Percentiles rank a stretch among this genome's conserved stretches.
Conservation (phyloP, 1,139 yeast genomes). For the Kluyveromyces sp. region DNA sequence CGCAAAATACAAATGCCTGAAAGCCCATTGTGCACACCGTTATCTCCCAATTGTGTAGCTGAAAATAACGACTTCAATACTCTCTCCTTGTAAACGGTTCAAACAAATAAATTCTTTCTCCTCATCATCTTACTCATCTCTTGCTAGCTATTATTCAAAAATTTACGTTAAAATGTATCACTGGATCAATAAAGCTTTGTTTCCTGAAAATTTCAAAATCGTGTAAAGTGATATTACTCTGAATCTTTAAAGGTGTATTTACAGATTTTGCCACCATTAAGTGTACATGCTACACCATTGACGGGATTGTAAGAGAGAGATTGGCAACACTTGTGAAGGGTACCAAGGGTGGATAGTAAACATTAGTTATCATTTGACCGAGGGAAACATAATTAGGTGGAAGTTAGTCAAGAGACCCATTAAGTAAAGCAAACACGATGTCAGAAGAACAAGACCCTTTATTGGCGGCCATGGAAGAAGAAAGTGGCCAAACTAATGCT, state of each 20-base stretch:
- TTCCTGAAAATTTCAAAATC: background rate
- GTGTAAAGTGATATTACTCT: background rate
- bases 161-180: too few relatives aligned
- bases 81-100: too few relatives aligned
- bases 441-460: slow-evolving; percentile 68
- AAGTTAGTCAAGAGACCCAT: background rate
- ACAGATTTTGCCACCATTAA: slow-evolving; percentile 1
- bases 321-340: too few relatives aligned
- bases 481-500: slow-evolving; percentile 17
- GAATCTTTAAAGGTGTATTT: background rate
- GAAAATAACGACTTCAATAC: too few relatives aligned
- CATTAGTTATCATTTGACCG: too few relatives aligned
- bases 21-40: slow-evolving; percentile 59
- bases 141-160: background rate
- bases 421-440: slow-evolving; percentile 30
- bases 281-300: background rate
- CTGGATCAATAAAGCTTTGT: background rate
- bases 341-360: too few relatives aligned
- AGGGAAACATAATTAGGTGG: too few relatives aligned
- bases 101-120: too few relatives aligned
- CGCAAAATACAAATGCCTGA: slow-evolving; percentile 86
- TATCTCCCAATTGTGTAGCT: too few relatives aligned
- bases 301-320: background rate
- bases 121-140: background rate
- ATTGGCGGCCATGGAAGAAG: slow-evolving; percentile 57